Base-by-base conservation (phyloP, 2,329 filamentous ascomycete species). In the Alternaria atra region DNA sequence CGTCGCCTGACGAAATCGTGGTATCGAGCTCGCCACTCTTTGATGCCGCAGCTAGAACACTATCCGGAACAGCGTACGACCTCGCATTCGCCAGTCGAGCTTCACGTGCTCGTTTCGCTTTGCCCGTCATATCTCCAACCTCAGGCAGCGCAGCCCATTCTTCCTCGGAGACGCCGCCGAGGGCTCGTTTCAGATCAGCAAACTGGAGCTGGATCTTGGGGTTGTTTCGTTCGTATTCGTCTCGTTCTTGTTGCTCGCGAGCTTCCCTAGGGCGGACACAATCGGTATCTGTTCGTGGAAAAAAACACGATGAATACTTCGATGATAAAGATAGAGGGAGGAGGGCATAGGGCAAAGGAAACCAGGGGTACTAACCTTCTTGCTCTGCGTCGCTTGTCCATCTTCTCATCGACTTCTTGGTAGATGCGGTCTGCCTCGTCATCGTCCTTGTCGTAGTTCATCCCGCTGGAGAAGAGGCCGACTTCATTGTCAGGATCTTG, bases 201-300 rank as follows among this genome's bases (percentile, higher is more conserved):
- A 99, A 99, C 79, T 99, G 95, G 70, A 97, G 92, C 76, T 97
- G 92, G 53, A 99, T 97, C 81, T 98, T 99, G 13, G 95, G 95
- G 77, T 99, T 98, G 79, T 97, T 94, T 70, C 91, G 89, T 83
- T 99, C 94, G 85, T 97, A 97, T 74, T 98, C 94, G 77, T 97
- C 93, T 79, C 86, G 89, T 84, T 99, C 94, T 82, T 92, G 87
- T 78, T 91, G 85, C 80, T 99, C 95, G 79, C 95, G 93, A 77
- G 90, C 91, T 91, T 99, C 95, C 88, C 95, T 97, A 86, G 80
- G 79, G 80, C 81, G 84, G 81, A 83, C 84, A 93, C 56, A 59
- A 59, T 90, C 90, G 90, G 87, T 91, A 87, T 90, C 88, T 92
- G 88, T 85, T 87, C 89, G 87, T 84, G 84, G 84, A 86, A 83